These are phyloP conservation scores for Ephemerocybe angulata DNA, from an alignment of 768 basidiomycete genomes.

Conservation along the genomic window DNA sequence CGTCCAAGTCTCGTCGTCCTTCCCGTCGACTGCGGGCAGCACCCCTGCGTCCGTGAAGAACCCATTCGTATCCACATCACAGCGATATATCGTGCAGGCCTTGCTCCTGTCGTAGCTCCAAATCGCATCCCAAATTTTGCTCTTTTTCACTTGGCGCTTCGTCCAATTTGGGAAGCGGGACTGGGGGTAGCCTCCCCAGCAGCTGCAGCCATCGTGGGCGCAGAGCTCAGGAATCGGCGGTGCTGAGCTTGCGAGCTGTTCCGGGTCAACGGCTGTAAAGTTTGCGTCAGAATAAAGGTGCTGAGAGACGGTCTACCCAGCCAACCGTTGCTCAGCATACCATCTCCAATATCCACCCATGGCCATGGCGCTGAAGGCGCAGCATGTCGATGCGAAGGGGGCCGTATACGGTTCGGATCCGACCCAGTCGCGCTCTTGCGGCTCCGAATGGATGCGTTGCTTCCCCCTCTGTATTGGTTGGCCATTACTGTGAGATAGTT, in stretches of 20 bases:
- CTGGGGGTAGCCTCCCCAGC: conserved; percentile 35
- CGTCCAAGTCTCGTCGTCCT: conserved; percentile 31
- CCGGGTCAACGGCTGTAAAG: conserved; percentile 33
- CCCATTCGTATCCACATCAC: conserved; percentile 31
- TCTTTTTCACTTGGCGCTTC: conserved; percentile 29
- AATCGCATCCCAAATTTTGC: conserved; percentile 30
- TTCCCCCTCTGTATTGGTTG: neutral
- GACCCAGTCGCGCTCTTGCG: neutral
- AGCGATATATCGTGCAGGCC: conserved; percentile 27
- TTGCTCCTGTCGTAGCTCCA: conserved; percentile 18
- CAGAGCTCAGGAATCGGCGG: conserved; percentile 32
- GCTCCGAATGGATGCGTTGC: neutral
- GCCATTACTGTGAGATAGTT: neutral
- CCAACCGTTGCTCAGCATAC: conserved; percentile 24
- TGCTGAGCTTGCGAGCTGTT: conserved; percentile 28
- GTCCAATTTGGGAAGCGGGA: conserved; percentile 50
- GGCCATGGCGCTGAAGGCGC: conserved; percentile 49
- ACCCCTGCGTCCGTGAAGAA: conserved; percentile 24
- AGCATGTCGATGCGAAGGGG: neutral
- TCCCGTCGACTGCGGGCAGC: conserved; percentile 7
- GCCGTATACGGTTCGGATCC: neutral
- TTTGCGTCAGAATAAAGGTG: neutral
- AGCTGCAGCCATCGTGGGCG: conserved; percentile 23
- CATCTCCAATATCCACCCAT: conserved; percentile 40
- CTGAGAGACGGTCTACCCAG: neutral